phyloP scores from a whole-genome alignment of 139 green algal species.

The Microglena sp. region DNA sequence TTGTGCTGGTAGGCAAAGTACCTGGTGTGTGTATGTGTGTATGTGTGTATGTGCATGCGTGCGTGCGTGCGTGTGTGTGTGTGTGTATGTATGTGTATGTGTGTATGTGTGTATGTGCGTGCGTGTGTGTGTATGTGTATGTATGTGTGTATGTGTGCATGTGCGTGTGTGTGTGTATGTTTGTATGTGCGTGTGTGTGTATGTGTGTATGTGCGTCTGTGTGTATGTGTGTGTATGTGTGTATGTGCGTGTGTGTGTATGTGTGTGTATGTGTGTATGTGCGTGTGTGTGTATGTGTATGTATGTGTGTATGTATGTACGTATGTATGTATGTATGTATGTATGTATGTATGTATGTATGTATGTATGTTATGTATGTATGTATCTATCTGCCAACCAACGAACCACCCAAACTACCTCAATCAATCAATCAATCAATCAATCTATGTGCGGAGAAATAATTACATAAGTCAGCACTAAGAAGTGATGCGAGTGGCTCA shows the following conservation, averaged over 20 bases:
- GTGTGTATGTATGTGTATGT: neutral
- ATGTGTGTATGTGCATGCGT: neutral
- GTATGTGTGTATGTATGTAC: neutral
- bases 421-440: no score
- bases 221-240: slow-evolving; percentile 2
- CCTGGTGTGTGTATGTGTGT: slow-evolving; percentile 2
- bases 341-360: neutral
- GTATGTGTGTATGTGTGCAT: neutral
- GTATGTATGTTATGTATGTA: neutral
- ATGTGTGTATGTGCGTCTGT: neutral
- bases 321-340: slow-evolving; percentile 2
- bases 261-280: slow-evolving; percentile 2
- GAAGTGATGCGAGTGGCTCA: no score
- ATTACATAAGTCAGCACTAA: no score
- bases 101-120: neutral
- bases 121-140: slow-evolving; percentile 4
- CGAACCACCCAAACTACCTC: no score
- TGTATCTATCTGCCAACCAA: neutral
- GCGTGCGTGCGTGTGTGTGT: slow-evolving; percentile 4
- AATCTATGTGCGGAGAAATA: no score
- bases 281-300: neutral
- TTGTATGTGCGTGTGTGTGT: slow-evolving; percentile 3
- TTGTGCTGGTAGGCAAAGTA: slow-evolving; percentile 13
- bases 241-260: neutral
- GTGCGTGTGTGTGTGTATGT: neutral